A percentile compares a stretch with the other conserved stretches of the same genome.
phyloP scores from a whole-genome alignment of 108 stramenopile genomes.

The Discostella stelligeroides region DNA sequence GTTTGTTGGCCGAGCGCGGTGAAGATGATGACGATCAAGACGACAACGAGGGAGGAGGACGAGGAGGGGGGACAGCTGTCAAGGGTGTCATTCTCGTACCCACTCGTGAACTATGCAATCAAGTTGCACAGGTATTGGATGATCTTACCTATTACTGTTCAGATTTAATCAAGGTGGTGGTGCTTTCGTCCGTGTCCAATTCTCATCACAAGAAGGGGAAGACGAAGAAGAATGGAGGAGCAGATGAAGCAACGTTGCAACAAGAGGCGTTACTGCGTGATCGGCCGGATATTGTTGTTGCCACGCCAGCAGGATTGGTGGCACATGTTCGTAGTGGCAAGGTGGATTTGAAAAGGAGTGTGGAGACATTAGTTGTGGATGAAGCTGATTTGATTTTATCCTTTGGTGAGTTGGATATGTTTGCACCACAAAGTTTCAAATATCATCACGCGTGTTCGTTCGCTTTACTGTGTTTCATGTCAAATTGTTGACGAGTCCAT shows the following conservation, averaged over 20 bases:
- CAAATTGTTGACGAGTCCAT: neutral
- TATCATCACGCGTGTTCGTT: too few species aligned
- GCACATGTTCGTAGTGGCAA: slow-evolving; percentile 67
- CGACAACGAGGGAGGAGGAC: slow-evolving; percentile 11
- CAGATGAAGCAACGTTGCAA: slow-evolving; percentile 31
- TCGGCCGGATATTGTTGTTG: slow-evolving; percentile 75
- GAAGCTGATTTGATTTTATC: slow-evolving; percentile 98
- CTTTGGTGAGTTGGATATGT: slow-evolving; percentile 70
- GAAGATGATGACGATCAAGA: slow-evolving; percentile 27
- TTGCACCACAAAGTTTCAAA: too few species aligned
- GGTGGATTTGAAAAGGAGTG: slow-evolving; percentile 57
- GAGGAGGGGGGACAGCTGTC: slow-evolving; percentile 37
- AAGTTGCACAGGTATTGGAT: slow-evolving; percentile 72
- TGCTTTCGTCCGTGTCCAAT: slow-evolving; percentile 52
- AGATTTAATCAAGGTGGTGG: slow-evolving; percentile 77
- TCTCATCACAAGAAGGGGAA: slow-evolving; percentile 53
- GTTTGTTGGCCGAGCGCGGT: slow-evolving; percentile 30
- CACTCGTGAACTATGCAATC: slow-evolving; percentile 95
- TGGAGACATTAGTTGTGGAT: slow-evolving; percentile 94
- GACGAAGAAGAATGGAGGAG: slow-evolving; percentile 43
- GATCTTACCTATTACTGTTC: slow-evolving; percentile 92
- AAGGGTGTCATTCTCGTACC: slow-evolving; percentile 94
- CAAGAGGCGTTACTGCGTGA: slow-evolving; percentile 84
- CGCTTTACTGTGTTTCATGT: too few species aligned
- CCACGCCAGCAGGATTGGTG: slow-evolving; percentile 78